Evolutionary conservation across 768 basidiomycete genomes (phyloP).

Genomic region (Dioszegia crocea): DNA sequence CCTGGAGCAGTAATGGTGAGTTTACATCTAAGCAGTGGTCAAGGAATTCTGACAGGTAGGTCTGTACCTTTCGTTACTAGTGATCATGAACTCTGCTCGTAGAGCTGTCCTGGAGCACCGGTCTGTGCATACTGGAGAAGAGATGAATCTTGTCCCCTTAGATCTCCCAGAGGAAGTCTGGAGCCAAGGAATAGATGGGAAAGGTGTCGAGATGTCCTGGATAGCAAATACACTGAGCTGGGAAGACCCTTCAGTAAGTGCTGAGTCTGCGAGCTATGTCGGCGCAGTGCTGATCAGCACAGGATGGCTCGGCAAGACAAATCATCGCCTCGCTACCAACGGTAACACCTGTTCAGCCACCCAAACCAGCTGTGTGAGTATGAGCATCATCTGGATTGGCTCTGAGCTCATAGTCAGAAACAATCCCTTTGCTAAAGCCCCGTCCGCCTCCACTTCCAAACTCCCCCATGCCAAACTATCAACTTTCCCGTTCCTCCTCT

Average conservation of each 20-base stretch:
- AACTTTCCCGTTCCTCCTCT: constrained; percentile 29
- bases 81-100: not conserved
- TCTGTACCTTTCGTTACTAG: constrained; percentile 24
- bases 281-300: not conserved
- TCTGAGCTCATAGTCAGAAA: constrained; percentile 9
- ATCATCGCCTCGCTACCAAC: constrained; percentile 35
- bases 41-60: constrained; percentile 12
- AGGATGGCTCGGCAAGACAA: constrained; percentile 26
- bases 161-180: not conserved
- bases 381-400: not conserved
- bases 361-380: constrained; percentile 32
- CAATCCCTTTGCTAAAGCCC: constrained; percentile 19
- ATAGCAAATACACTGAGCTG: not conserved
- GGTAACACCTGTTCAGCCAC: constrained; percentile 32
- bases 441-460: constrained; percentile 5
- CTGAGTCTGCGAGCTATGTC: not conserved
- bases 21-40: not conserved
- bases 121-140: constrained; percentile 33
- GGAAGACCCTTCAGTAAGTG: constrained; percentile 17
- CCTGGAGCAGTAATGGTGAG: constrained; percentile 38
- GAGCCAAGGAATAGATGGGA: not conserved
- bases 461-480: constrained; percentile 17
- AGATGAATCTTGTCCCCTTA: constrained; percentile 18
- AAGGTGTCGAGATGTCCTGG: constrained; percentile 32
- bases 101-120: constrained; percentile 21